These are phyloP conservation scores for Argentina anserina DNA, from an alignment of 306 rosid genomes.

Conservation along the genomic window DNA sequence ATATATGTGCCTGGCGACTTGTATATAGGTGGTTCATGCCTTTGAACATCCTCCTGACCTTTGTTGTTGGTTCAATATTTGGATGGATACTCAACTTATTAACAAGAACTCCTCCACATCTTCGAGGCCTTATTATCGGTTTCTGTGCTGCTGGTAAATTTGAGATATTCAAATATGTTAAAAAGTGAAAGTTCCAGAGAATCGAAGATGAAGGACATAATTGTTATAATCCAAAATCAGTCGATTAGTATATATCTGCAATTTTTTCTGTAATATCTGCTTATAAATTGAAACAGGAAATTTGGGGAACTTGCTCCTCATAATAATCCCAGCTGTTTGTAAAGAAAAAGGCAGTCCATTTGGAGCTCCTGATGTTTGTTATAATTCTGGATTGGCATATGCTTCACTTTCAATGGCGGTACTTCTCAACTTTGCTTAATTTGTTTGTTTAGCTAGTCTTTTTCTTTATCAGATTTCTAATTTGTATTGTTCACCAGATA, in stretches of 20 bases:
- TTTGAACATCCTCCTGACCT: conserved; percentile 42
- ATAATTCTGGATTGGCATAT: conserved; percentile 45
- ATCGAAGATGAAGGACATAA: background rate
- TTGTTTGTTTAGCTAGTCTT: background rate
- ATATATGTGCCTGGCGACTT: background rate
- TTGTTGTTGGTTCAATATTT: conserved; percentile 42
- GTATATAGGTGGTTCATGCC: conserved; percentile 57
- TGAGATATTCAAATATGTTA: background rate
- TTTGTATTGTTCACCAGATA: conserved; percentile 29
- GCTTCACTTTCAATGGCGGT: conserved; percentile 65
- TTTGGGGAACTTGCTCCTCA: conserved; percentile 48
- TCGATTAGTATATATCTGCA: too few species aligned
- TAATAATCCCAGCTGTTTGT: conserved; percentile 55
- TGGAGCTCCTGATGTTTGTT: conserved; percentile 43
- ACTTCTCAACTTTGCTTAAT: background rate
- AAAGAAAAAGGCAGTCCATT: conserved; percentile 58
- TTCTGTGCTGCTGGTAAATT: conserved; percentile 51
- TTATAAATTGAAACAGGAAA: conserved; percentile 33
- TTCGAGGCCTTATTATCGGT: conserved; percentile 52
- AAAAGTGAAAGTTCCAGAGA: background rate
- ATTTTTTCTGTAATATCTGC: background rate
- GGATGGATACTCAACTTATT: conserved; percentile 42
- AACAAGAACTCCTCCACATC: conserved; percentile 46
- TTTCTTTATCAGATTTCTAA: background rate
- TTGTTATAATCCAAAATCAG: background rate